phyloP scores from a whole-genome alignment of 202 grass and related monocot species.

The Cymbopogon flexuosus region DNA sequence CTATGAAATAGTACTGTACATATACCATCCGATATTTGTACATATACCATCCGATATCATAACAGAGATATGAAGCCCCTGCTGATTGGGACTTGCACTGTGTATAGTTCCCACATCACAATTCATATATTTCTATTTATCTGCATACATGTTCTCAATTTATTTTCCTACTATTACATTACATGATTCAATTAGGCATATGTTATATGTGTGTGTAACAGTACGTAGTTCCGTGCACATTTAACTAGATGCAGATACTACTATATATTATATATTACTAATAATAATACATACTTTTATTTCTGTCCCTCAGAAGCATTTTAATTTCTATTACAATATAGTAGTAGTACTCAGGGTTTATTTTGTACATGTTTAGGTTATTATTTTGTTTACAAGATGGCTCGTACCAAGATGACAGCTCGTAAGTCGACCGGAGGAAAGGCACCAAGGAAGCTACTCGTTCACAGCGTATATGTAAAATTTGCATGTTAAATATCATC shows the following conservation, averaged over 20 bases:
- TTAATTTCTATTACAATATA: neutral
- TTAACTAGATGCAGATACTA: neutral
- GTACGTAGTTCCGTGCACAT: neutral
- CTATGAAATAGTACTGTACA: neutral
- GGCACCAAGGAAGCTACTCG: neutral
- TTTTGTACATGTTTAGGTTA: neutral
- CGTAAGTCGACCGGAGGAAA: neutral
- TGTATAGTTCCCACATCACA: neutral
- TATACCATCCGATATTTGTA: too few relatives aligned
- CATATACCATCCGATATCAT: neutral
- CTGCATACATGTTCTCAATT: neutral
- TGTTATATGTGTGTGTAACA: neutral
- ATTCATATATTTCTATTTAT: neutral
- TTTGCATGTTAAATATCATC: neutral
- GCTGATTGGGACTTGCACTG: too few relatives aligned
- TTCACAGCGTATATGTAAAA: neutral
- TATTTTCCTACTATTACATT: neutral
- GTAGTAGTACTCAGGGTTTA: neutral
- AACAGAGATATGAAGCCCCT: too few relatives aligned
- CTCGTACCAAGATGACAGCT: neutral
- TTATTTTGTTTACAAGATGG: neutral
- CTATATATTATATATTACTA: too few relatives aligned
- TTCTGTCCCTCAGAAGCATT: neutral
- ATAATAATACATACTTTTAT: too few relatives aligned
- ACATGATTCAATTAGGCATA: neutral